Evolutionary conservation across 768 basidiomycete genomes (phyloP).

Genomic region (Auricularia cornea): DNA sequence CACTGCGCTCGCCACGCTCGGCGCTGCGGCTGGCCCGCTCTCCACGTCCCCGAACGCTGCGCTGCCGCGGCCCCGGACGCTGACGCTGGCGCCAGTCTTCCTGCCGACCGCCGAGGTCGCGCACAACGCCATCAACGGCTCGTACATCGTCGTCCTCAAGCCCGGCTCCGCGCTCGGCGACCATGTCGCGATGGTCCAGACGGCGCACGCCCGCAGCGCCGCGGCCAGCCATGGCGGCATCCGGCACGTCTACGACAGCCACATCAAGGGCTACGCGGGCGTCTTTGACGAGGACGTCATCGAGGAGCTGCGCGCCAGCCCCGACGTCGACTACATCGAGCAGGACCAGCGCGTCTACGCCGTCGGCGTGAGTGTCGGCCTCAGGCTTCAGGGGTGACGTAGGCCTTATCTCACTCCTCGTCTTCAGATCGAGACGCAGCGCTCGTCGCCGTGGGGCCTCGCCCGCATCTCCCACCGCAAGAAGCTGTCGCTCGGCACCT

Average conservation of each 20-base stretch:
- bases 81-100: background rate
- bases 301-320: constrained; percentile 67
- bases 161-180: constrained; percentile 51
- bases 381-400: constrained; percentile 5
- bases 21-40: background rate
- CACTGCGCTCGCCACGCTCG: background rate
- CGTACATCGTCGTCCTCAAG: constrained; percentile 92
- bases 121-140: constrained; percentile 72
- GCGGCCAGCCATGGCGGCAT: constrained; percentile 42
- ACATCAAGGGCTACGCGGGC: constrained; percentile 72
- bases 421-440: background rate
- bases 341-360: constrained; percentile 88
- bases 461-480: constrained; percentile 87
- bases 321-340: constrained; percentile 91
- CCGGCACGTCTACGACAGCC: constrained; percentile 66
- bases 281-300: constrained; percentile 62
- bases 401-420: constrained; percentile 8
- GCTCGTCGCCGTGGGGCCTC: constrained; percentile 57
- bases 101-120: constrained; percentile 12
- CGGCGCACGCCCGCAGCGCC: constrained; percentile 44
- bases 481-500: constrained; percentile 69
- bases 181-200: constrained; percentile 72
- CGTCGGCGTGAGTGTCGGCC: constrained; percentile 33
- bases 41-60: constrained; percentile 1
- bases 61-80: background rate